phyloP scores from a whole-genome alignment of 2,329 filamentous ascomycete genomes.

The Diaporthe destruens region DNA sequence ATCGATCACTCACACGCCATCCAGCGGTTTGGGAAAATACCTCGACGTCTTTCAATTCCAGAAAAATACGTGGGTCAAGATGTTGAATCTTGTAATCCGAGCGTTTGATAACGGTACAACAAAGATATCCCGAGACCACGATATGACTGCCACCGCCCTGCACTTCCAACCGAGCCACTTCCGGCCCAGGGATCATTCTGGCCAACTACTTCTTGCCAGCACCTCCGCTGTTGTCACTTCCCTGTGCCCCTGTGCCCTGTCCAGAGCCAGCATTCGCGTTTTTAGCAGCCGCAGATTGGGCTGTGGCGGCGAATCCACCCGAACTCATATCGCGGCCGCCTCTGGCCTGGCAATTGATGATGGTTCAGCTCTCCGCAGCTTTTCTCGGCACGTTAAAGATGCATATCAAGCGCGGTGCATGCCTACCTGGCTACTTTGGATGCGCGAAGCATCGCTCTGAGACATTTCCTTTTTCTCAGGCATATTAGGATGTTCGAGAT shows the following conservation, averaged over 20 bases:
- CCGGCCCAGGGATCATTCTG: no score
- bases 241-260: background rate
- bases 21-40: no score
- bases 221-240: background rate
- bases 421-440: conserved; percentile 14
- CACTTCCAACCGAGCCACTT: background rate
- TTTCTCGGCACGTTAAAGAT: background rate
- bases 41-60: background rate
- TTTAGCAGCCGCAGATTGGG: background rate
- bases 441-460: background rate
- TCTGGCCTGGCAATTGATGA: background rate
- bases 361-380: background rate
- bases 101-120: background rate
- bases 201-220: conserved; percentile 28
- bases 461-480: conserved; percentile 16
- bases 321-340: conserved; percentile 13
- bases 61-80: background rate
- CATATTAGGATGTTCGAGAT: background rate
- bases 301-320: conserved; percentile 7
- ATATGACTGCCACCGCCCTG: background rate
- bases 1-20: background rate
- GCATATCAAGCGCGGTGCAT: background rate
- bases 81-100: conserved; percentile 29
- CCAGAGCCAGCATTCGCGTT: conserved; percentile 5
- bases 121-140: background rate